Evolutionary conservation across 306 rosid genomes (phyloP), one percentile per base, ranked within the genome.

Genomic region (Casuarina cunninghamiana): DNA sequence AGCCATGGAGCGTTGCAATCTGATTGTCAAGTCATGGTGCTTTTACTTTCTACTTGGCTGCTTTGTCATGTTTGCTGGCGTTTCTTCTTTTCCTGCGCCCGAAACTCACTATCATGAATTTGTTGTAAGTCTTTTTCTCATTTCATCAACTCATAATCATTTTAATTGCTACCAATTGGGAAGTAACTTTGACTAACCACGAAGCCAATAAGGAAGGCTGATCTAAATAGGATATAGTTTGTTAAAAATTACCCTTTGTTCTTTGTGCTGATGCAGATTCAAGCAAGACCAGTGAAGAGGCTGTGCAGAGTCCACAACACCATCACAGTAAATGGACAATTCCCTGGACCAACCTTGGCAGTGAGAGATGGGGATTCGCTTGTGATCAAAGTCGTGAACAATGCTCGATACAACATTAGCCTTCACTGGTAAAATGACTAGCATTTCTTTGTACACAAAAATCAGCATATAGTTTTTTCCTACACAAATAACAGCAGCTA

Each of bases 41-140:
- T 79, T 76, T 71, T 85, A 70, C 74, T 75, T 87, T 67, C 80
- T 88, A 53, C 71, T 90, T 69, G 82, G 75, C 74, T 55, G 84
- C 44, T 68, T 90, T 6, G 84, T 73, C 62, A 54, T 89, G 74
- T 45, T 82, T 49, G 80, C 86, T 75, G 78, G 85, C 49, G 75
- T 82, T 12, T 78, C 88, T 76, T 55, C 79, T 53, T 82, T 80
- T 55, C 85, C 91, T 37, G 75, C 76, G 55, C 77, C 89, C 39
- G 87, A 88, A 80, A 72, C 73, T 82, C 97, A 94, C 77, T 90
- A 77, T 87, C 97, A 87, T 82, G 74, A 90, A 74, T 94, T 94
- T 85, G 87, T 90, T 26, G 98, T 94, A 84, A 45, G 98, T 84
- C 16, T 51, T 48, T 26, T 42, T 41, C 61, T 63, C 53, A 63